Percentiles rank a stretch among this genome's conserved stretches.
Evolutionary conservation across 495 filamentous ascomycete genomes (phyloP).

Genomic region (Talaromyces thailandensis): DNA sequence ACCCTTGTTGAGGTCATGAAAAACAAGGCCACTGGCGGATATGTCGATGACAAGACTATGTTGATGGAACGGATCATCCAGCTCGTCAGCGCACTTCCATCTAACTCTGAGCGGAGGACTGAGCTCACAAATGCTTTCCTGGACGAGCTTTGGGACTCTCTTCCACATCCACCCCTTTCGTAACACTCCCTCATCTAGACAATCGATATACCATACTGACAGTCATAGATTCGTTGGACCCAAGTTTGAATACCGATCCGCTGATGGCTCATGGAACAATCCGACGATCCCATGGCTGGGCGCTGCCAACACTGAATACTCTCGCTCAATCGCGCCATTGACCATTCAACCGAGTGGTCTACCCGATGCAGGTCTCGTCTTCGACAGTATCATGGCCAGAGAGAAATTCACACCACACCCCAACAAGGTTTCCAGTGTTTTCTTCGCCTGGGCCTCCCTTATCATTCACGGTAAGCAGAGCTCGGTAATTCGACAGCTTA

Average conservation of each 20-base stretch:
- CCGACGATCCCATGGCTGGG: conserved; percentile 46
- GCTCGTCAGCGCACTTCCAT: conserved; percentile 58
- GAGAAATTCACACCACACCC: conserved; percentile 45
- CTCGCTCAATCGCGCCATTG: conserved; percentile 41
- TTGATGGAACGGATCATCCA: conserved; percentile 73
- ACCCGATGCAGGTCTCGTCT: conserved; percentile 44
- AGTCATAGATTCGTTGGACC: conserved; percentile 49
- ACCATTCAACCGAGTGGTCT: conserved; percentile 42
- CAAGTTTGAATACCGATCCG: conserved; percentile 56
- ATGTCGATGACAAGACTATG: conserved; percentile 68
- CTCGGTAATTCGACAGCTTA: no score
- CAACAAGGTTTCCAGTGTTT: conserved; percentile 49
- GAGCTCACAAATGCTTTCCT: conserved; percentile 65
- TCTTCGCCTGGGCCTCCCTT: conserved; percentile 51
- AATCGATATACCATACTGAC: conserved; percentile 7
- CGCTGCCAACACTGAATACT: conserved; percentile 47
- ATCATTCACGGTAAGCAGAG: conserved; percentile 43
- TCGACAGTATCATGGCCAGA: conserved; percentile 45
- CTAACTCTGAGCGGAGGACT: conserved; percentile 48
- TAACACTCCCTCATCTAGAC: conserved; percentile 11
- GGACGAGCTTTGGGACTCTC: conserved; percentile 57
- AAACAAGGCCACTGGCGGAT: conserved; percentile 44
- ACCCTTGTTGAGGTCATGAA: conserved; percentile 47
- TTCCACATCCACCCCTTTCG: conserved; percentile 44
- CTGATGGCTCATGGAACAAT: conserved; percentile 65